Conservation (phyloP, 139 green algal genomes). For the Astrephomene gubernaculifera region DNA sequence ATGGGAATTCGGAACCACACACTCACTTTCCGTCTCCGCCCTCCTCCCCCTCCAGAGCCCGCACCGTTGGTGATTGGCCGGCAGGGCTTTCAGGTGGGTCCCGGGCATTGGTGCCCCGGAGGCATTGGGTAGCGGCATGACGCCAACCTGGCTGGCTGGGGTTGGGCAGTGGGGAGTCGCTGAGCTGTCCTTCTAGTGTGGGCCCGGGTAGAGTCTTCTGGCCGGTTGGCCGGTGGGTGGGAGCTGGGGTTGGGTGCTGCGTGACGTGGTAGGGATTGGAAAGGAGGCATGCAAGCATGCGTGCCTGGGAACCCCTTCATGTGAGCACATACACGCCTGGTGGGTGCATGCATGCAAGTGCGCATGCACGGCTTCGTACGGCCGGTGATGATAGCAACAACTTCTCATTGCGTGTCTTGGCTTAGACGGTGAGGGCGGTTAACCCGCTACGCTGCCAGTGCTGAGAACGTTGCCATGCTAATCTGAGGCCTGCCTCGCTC, state of each 20-base stretch:
- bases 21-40: not conserved
- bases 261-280: not conserved
- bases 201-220: not conserved
- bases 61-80: not conserved
- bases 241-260: not conserved
- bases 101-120: not conserved
- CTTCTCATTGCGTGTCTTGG: conserved; percentile 28
- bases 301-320: no score
- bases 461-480: conserved; percentile 38
- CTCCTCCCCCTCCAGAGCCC: not conserved
- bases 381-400: conserved; percentile 31
- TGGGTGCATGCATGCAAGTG: no score
- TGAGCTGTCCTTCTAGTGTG: not conserved
- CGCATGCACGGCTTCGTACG: no score
- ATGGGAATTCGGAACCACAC: not conserved
- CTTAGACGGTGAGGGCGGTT: not conserved
- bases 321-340: no score
- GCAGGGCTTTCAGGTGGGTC: conserved; percentile 30
- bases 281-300: no score
- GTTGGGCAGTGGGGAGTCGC: not conserved
- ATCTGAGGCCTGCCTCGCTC: conserved; percentile 43
- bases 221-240: not conserved
- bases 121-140: not conserved
- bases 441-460: not conserved
- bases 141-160: not conserved